Base-by-base conservation (phyloP, 2,329 filamentous ascomycete genomes). In the Xylariomycetidae sp. region DNA sequence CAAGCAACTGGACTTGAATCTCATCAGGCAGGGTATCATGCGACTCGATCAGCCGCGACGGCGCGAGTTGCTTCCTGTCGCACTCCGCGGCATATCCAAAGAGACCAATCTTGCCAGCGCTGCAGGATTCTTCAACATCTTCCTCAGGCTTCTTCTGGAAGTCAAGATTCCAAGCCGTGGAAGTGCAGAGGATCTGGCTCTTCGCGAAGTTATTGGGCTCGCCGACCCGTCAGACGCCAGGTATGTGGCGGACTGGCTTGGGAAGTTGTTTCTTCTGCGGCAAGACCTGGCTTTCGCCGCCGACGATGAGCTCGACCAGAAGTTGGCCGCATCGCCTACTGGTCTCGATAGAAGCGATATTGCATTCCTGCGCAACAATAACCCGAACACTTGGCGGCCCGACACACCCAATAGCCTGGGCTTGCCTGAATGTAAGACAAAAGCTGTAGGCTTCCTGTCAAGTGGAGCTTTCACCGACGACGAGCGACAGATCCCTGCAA, bases 1-100 rank as follows among this genome's bases (percentile, higher is more conserved):
- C 44, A 82, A 86, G 43, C 85, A 94, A 54, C 84, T 95, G 48
- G 89, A 96, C 59, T 66, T 96, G 25, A 71, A 84, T 13, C 95
- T 94, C 54, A 83, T 95, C 23, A 85, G 93, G 52, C 86, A 94
- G 54, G 92, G 90, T 25, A 51, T 76, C 18, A 58, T 64, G 25
- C 66, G 72, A 3, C 55, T 74, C 15, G 58, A 65, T 19, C 57
- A 64, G 10, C 52, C 69, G 33, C 82, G 90, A 25, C 76, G 86
- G 46, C 72, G 82, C 22, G 76, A 79, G 9, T 64, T 95, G 4
- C 60, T 95, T n/a, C 79, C 86, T 2, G 70, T 76, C 3, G 60
- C 88, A 8, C 62, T 89, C 12, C 67, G 73, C 43, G 82, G 80
- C 8, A 80, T 93, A 27, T 67, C 74, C 3, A 65, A 67, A 15